phyloP scores from a whole-genome alignment of 345 rosid species.

The Gossypium raimondii region DNA sequence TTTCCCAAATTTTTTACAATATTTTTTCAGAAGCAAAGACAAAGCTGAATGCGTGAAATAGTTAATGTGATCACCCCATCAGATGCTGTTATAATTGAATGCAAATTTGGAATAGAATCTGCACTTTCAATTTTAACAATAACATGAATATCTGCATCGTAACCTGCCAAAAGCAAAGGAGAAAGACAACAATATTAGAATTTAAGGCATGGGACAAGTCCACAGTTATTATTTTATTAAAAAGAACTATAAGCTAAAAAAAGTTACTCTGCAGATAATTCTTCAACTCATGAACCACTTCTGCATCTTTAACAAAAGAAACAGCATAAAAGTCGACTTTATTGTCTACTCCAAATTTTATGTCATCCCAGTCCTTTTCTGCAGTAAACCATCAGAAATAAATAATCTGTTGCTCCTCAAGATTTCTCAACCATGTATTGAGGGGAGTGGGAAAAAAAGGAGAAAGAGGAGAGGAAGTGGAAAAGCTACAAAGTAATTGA shows the following conservation, averaged over 20 bases:
- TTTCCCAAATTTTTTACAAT: background rate
- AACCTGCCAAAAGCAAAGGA: constrained; percentile 39
- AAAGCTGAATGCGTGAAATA: background rate
- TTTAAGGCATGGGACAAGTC: background rate
- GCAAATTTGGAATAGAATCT: constrained; percentile 90
- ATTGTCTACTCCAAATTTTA: constrained; percentile 96
- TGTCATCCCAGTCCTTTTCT: constrained; percentile 99
- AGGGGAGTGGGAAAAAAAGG: background rate
- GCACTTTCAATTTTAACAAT: constrained; percentile 95
- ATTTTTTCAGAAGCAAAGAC: background rate
- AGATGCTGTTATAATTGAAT: constrained; percentile 94
- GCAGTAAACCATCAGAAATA: constrained; percentile 25
- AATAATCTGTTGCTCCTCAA: background rate
- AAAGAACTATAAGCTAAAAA: background rate
- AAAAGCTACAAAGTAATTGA: background rate
- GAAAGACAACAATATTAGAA: constrained; percentile 10
- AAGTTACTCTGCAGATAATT: constrained; percentile 68
- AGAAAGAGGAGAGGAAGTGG: constrained; percentile 2
- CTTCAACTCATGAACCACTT: constrained; percentile 97
- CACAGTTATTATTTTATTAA: constrained; percentile 3
- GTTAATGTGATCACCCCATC: constrained; percentile 68
- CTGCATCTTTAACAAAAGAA: constrained; percentile 97
- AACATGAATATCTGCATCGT: constrained; percentile 85
- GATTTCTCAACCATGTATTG: background rate
- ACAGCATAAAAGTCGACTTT: constrained; percentile 95